These are phyloP conservation scores for Byssochlamys sp. DNA, from an alignment of 2,329 filamentous ascomycete genomes.

Conservation along the genomic window DNA sequence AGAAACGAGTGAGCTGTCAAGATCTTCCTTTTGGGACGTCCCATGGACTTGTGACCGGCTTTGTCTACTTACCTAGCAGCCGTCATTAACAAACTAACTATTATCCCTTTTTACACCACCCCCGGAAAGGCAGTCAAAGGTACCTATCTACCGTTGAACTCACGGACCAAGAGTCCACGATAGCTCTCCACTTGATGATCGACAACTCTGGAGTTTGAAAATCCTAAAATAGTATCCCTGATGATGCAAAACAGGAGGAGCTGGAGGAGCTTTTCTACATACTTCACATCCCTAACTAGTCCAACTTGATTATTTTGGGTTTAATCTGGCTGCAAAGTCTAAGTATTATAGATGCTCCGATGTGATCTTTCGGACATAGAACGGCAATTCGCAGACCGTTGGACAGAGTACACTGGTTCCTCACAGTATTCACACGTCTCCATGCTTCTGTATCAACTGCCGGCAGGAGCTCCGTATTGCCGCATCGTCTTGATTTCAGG, in stretches of 20 bases:
- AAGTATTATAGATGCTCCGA: background rate
- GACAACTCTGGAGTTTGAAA: background rate
- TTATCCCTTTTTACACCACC: background rate
- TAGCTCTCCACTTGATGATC: background rate
- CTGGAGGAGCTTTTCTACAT: too few species aligned
- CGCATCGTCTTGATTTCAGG: background rate
- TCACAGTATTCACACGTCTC: background rate
- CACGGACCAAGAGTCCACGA: background rate
- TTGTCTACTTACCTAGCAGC: too few species aligned
- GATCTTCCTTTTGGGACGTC: background rate
- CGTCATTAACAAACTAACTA: too few species aligned
- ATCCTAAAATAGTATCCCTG: background rate
- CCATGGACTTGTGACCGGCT: too few species aligned
- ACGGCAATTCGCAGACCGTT: too few species aligned
- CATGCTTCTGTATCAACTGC: background rate
- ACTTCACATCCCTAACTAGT: too few species aligned
- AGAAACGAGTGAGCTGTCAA: background rate
- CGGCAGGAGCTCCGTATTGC: background rate
- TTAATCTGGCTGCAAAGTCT: background rate
- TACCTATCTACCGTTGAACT: background rate
- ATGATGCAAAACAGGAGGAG: background rate
- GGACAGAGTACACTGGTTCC: too few species aligned
- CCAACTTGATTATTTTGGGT: too few species aligned
- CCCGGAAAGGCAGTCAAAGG: background rate
- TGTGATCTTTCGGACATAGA: too few species aligned